These are phyloP conservation scores for Avicennia marina DNA, from an alignment of 257 asterid species.

Conservation along the genomic window DNA sequence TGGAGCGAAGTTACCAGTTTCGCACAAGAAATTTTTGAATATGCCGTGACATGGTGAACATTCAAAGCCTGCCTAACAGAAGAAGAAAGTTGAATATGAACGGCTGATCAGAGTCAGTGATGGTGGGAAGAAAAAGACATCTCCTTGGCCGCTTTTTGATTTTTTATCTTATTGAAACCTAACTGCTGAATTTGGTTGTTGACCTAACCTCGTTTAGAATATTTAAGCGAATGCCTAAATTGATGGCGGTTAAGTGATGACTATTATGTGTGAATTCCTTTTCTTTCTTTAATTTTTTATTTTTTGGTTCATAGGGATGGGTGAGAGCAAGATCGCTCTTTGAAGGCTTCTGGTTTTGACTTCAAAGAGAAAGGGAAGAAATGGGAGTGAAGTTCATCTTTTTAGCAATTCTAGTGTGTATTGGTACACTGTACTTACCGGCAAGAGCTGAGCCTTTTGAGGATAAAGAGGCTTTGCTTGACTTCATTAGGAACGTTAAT, in stretches of 20 bases:
- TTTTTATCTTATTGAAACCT: conserved; percentile 14
- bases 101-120: conserved; percentile 35
- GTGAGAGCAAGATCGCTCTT: conserved; percentile 6
- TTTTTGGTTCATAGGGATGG: conserved; percentile 21
- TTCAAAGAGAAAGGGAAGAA: conserved; percentile 1
- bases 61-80: neutral
- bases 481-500: conserved; percentile 37
- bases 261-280: conserved; percentile 1
- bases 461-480: conserved; percentile 78
- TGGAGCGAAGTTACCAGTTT: too few species aligned
- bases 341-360: conserved; percentile 24
- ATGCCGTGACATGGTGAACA: too few species aligned
- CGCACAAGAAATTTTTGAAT: too few species aligned
- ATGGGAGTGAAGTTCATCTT: conserved; percentile 51
- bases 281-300: too few species aligned
- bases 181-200: conserved; percentile 25
- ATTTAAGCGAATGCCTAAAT: conserved; percentile 12
- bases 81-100: conserved; percentile 12
- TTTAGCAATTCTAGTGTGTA: conserved; percentile 29
- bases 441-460: conserved; percentile 62
- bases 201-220: conserved; percentile 34
- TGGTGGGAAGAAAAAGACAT: conserved; percentile 27
- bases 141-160: conserved; percentile 17
- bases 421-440: conserved; percentile 23
- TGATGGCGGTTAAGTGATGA: conserved; percentile 12